Evolutionary conservation across 1,284 basidiomycete species (phyloP).

Genomic region (Pulveroboletus sp.): DNA sequence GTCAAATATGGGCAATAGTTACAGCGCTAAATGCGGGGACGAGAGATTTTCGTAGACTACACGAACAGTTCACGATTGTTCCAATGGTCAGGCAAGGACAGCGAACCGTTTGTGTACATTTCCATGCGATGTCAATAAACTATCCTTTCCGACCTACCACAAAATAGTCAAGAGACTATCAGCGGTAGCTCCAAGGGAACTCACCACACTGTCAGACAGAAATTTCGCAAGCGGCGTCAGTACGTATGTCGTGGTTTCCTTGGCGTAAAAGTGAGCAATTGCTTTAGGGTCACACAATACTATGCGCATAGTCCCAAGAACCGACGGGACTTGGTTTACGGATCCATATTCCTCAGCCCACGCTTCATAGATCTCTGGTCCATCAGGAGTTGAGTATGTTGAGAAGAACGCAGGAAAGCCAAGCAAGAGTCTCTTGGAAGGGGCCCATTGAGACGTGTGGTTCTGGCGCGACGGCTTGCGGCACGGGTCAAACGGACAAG

Average conservation of each 20-base stretch:
- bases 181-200: constrained; percentile 14
- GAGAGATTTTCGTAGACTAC: constrained; percentile 46
- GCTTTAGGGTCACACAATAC: constrained; percentile 60
- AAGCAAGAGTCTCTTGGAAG: constrained; percentile 39
- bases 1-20: constrained; percentile 47
- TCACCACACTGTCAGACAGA: constrained; percentile 48
- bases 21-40: constrained; percentile 49
- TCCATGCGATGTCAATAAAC: constrained; percentile 20
- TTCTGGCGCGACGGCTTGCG: constrained; percentile 9
- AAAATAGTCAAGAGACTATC: neutral
- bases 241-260: constrained; percentile 52
- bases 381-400: constrained; percentile 34
- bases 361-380: constrained; percentile 37
- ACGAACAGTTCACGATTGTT: neutral
- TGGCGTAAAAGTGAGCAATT: constrained; percentile 52
- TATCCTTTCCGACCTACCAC: constrained; percentile 6
- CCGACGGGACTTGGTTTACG: constrained; percentile 46
- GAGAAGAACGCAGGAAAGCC: constrained; percentile 38
- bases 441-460: constrained; percentile 39
- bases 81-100: neutral
- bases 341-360: constrained; percentile 52
- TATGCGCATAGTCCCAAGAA: constrained; percentile 45
- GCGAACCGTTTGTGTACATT: constrained; percentile 26
- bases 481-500: constrained; percentile 16
- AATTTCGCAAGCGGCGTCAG: constrained; percentile 41